Conservation (phyloP, 257 asterid species). For the Solanum paucissectum region DNA sequence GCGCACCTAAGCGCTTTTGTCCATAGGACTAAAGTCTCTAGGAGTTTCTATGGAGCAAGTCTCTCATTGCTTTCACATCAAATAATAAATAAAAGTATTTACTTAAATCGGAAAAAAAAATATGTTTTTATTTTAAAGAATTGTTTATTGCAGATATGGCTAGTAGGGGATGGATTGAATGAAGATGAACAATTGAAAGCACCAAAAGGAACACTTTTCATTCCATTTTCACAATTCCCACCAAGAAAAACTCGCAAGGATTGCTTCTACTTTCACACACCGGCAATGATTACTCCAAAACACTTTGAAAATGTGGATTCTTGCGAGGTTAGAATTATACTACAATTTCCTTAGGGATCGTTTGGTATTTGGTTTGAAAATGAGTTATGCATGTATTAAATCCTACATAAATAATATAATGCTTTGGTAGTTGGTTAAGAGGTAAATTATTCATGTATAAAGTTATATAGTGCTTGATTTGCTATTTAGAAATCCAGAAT, state of each 20-base stretch:
- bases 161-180: slow-evolving; percentile 34
- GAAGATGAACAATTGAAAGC: slow-evolving; percentile 37
- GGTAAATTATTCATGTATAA: too few relatives aligned
- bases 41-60: too few relatives aligned
- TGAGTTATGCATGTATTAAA: too few relatives aligned
- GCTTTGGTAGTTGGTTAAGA: too few relatives aligned
- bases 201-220: slow-evolving; percentile 32
- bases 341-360: neutral
- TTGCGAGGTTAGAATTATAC: slow-evolving; percentile 30
- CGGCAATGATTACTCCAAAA: slow-evolving; percentile 39
- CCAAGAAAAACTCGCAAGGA: slow-evolving; percentile 32
- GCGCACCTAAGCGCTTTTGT: too few relatives aligned
- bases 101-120: neutral
- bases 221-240: slow-evolving; percentile 34
- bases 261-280: slow-evolving; percentile 31
- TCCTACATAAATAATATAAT: too few relatives aligned
- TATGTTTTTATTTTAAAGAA: neutral
- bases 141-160: slow-evolving; percentile 22
- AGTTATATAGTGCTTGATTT: too few relatives aligned
- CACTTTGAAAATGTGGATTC: slow-evolving; percentile 38
- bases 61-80: neutral
- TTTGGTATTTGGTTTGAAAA: too few relatives aligned
- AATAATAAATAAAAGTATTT: neutral
- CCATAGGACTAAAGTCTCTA: too few relatives aligned
- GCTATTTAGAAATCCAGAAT: too few relatives aligned